Base-by-base conservation (phyloP, 2,329 filamentous ascomycete genomes). In the Aspergillus pseudotamarii region DNA sequence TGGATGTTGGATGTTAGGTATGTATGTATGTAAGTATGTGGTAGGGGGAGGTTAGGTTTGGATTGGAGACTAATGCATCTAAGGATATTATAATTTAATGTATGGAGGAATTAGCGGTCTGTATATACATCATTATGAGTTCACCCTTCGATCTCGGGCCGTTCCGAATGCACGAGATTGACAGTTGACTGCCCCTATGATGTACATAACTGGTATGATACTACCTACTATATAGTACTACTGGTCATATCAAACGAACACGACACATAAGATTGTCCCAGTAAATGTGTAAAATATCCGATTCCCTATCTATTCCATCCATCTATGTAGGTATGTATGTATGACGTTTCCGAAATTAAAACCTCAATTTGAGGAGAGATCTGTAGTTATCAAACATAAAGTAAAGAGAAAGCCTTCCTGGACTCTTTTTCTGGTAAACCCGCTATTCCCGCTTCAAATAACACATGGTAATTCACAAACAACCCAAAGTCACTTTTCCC, bases 401-500 rank as follows among this genome's bases (percentile, higher is more conserved):
- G 26, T 26, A 26, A 34, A 34, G 28, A 59, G 19, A 46, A 48
- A 53, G 55, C 46, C 56, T 41, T 38, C 48, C 48, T 43, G 38
- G 55, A 50, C 21, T 57, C 59, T 55, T 56, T 64, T 57, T 60
- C 57, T 60, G 57, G 34, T 64, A 61, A 66, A 51, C 56, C 56
- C 63, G 62, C 66, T 68, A 57, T 63, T 64, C 66, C 65, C 65
- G 71, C 69, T 69, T 69, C 58, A 54, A 60, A 55, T 36, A 54
- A 63, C n/a, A 66, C 58, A 60, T 60, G 56, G 30, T 56, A 45
- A 60, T 32, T 51, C 48, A 51, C 48, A 58, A 64, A 61, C 60
- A 56, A 48, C 30, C 8, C 11, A 26, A 34, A 54, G 26, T 28
- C 48, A 56, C 59, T 65, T 63, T 66, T 64, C 50, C 59, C 62